Base-by-base conservation (phyloP, 164 flowering plant species). In the Chloranthus sessilifolius region DNA sequence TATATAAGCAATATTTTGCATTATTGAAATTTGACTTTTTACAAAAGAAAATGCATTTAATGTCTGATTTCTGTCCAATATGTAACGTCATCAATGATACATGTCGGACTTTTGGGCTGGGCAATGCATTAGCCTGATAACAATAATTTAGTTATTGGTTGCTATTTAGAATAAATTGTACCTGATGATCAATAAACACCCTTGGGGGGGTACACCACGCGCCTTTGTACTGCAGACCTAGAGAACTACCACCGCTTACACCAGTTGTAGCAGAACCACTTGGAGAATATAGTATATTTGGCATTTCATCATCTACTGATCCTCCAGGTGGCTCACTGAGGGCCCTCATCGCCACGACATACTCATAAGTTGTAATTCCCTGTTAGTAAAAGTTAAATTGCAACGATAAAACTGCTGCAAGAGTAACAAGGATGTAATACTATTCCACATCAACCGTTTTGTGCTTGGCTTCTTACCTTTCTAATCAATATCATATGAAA, bases 191-290 rank as follows among this genome's bases (percentile, higher is more conserved):
- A 16, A 92, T 83, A 64, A 88, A 88, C 31, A 92, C 81, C 60
- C 97, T 71, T 4, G 97, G 99, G 46, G 99, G 99, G 5, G 96
- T 88, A 59, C 99, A 92, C 96, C 96, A 88, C 39, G 82, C 86
- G 35, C 89, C 96, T 63, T 84, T 92, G 55, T 88, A 79, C 39
- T 81, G 95, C 52, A 87, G 65, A 4, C 97, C 95, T 24, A 88
- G 55, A 57, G 97, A 92, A 71, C 99, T 88, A 61, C 91, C 95
- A 57, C 82, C 95, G 61, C 99, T 92, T 51, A 80, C 42, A 31
- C 91, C 99, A 50, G 99, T 86, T 58, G 91, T 80, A 7, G 96
- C 81, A 52, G 99, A 92, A 14, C 96, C 94, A 2, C 84, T 26
- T 27, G 99, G 97, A 39, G 99, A 92, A 54, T 74, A 76, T 11